A percentile compares a stretch with the other conserved stretches of the same genome.
phyloP scores from a whole-genome alignment of 176 grass and related monocot genomes.

The Paspalum vaginatum region DNA sequence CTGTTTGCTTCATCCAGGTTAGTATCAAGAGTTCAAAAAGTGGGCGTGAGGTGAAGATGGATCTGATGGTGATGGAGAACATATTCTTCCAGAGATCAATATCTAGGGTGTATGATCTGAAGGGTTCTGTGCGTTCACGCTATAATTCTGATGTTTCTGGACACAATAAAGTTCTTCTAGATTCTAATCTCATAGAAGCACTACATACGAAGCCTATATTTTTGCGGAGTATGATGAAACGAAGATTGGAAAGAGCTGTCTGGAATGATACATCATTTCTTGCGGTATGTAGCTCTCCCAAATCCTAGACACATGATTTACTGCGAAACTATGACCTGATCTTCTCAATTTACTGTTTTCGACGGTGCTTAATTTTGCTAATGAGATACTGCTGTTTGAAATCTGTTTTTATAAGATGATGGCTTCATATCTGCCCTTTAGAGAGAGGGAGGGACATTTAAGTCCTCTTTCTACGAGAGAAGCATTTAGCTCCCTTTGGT shows the following conservation, averaged over 20 bases:
- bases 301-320: constrained; percentile 7
- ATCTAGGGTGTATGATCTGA: constrained; percentile 91
- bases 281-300: constrained; percentile 58
- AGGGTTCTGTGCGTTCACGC: constrained; percentile 79
- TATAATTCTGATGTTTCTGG: constrained; percentile 82
- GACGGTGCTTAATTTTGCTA: constrained; percentile 15
- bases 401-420: constrained; percentile 9
- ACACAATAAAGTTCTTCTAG: constrained; percentile 83
- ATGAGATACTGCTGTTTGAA: constrained; percentile 22
- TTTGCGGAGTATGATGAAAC: constrained; percentile 69
- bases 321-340: background rate
- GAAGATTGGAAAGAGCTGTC: constrained; percentile 72
- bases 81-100: constrained; percentile 73
- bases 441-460: background rate
- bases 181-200: constrained; percentile 87
- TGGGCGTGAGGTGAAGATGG: constrained; percentile 79
- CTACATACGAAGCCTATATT: constrained; percentile 80
- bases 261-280: constrained; percentile 97
- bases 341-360: background rate
- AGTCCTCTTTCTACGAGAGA: background rate
- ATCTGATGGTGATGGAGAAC: constrained; percentile 98
- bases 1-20: constrained; percentile 59
- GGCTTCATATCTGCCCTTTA: background rate
- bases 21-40: constrained; percentile 72
- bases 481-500: background rate